These are phyloP conservation scores for Strobilomyces dryophilus DNA, from an alignment of 768 basidiomycete genomes.

Conservation along the genomic window DNA sequence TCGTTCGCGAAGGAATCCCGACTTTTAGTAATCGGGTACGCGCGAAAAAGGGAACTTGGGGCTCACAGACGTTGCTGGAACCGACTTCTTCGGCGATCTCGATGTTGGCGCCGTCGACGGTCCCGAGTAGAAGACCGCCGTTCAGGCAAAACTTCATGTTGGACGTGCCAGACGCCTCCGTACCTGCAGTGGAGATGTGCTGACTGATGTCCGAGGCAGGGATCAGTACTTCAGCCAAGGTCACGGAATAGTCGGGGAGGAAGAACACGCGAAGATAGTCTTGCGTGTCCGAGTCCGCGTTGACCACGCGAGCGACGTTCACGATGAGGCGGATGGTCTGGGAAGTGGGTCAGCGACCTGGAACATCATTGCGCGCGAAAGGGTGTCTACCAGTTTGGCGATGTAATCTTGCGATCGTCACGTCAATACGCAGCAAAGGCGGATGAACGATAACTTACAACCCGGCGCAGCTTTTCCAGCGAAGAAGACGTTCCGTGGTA, in stretches of 20 bases:
- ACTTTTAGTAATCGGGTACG: too few relatives aligned
- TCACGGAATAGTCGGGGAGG: constrained; percentile 93
- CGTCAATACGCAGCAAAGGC: constrained; percentile 3
- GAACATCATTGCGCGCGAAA: too few relatives aligned
- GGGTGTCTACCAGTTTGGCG: constrained; percentile 68
- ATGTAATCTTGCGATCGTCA: constrained; percentile 60
- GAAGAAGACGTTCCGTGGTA: constrained; percentile 91
- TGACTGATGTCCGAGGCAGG: constrained; percentile 94
- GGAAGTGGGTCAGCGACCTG: background rate
- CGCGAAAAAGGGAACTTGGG: background rate
- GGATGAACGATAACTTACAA: constrained; percentile 44
- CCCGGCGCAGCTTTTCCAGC: constrained; percentile 97
- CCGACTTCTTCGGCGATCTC: constrained; percentile 97
- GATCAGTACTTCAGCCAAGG: constrained; percentile 77
- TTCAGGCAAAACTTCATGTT: constrained; percentile 92
- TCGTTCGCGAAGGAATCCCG: background rate
- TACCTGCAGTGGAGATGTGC: constrained; percentile 97
- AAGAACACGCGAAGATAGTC: constrained; percentile 88
- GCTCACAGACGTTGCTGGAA: constrained; percentile 79
- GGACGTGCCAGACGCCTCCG: constrained; percentile 79
- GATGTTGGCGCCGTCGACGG: constrained; percentile 93
- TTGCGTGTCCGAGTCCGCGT: constrained; percentile 79
- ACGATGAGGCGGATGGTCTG: constrained; percentile 92
- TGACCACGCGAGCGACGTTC: constrained; percentile 70
- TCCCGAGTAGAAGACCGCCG: constrained; percentile 84